Base-by-base conservation (phyloP, 495 filamentous ascomycete species). In the Podospora tetraspora region DNA sequence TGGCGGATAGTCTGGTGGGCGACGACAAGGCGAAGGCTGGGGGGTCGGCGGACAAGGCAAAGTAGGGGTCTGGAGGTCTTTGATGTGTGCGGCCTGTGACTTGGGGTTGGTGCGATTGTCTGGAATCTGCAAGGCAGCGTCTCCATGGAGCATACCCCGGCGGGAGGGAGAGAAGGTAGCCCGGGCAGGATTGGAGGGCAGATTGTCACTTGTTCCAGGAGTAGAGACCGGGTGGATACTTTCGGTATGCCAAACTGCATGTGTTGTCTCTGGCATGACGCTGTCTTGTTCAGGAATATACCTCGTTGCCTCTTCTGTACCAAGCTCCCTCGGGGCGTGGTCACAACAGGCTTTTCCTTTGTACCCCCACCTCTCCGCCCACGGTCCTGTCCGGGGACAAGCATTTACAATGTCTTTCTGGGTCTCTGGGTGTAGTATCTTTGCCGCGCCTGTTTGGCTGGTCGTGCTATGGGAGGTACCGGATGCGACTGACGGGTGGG, bases 1-100 rank as follows among this genome's bases (percentile, higher is more conserved):
- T 87, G 84, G 79, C 82, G 12, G 86, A 85, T 21, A 80, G 78
- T 64, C 66, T 84, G 67, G 81, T 84, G 59, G 43, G 43, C 7
- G 76, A 75, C 61, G 75, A 74, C 23, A 74, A 73, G 69, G 64
- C 65, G 21, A 71, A 64, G 32, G 59, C 63, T 13, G 69, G 56
- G 12, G 63, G 32, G 12, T 58, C 59, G 56, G 61, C 59, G 24
- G 67, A 63, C 59, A 72, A 74, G 63, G 67, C 67, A 61, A 43
- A 60, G 22, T 61, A 63, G 19, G 22, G 32, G n/a, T 34, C 52
- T 27, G 70, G 23, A 65, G 7, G 19, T n/a, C 3, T 6, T 24
- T 37, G 37, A n/a, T 62, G 11, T n/a, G 25, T 30, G 30, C 21
- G n/a, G 13, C 19, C n/a, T 22, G 29, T 63, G 19, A 52, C 23